Percentiles rank a stretch among this genome's conserved stretches.
Evolutionary conservation across 805 yeast genomes (phyloP).

Genomic region (Torulaspora indica): DNA sequence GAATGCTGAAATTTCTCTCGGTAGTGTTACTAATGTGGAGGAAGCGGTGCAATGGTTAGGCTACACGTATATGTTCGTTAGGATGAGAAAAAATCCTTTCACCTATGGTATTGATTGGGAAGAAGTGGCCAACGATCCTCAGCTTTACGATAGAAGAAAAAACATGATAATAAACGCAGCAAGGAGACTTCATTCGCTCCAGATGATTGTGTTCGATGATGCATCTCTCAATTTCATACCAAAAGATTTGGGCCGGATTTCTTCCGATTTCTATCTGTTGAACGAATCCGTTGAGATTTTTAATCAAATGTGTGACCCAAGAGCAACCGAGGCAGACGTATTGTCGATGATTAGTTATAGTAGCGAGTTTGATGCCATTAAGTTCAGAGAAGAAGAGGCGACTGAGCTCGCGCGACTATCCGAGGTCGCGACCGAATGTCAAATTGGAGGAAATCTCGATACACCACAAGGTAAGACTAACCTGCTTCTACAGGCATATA

Average conservation of each 20-base stretch:
- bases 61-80: slow-evolving; percentile 85
- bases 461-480: slow-evolving; percentile 84
- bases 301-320: slow-evolving; percentile 75
- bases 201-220: slow-evolving; percentile 92
- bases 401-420: slow-evolving; percentile 60
- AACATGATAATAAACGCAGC: slow-evolving; percentile 79
- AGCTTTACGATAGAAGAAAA: slow-evolving; percentile 65
- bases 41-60: slow-evolving; percentile 99
- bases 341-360: slow-evolving; percentile 85
- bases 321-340: slow-evolving; percentile 88
- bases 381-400: slow-evolving; percentile 82
- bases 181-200: slow-evolving; percentile 71
- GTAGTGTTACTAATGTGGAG: slow-evolving; percentile 89
- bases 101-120: slow-evolving; percentile 88
- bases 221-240: slow-evolving; percentile 70
- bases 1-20: slow-evolving; percentile 93
- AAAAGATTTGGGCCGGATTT: slow-evolving; percentile 88
- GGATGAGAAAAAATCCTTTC: slow-evolving; percentile 93
- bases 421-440: slow-evolving; percentile 67
- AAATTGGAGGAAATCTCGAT: slow-evolving; percentile 71
- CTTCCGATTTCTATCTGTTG: slow-evolving; percentile 86
- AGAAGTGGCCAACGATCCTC: slow-evolving; percentile 78
- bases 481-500: slow-evolving; percentile 78
- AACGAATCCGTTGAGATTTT: slow-evolving; percentile 85
- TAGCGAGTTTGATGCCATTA: slow-evolving; percentile 86